Base-by-base conservation (phyloP, 2,329 filamentous ascomycete genomes). In the Colletotrichum tanaceti region DNA sequence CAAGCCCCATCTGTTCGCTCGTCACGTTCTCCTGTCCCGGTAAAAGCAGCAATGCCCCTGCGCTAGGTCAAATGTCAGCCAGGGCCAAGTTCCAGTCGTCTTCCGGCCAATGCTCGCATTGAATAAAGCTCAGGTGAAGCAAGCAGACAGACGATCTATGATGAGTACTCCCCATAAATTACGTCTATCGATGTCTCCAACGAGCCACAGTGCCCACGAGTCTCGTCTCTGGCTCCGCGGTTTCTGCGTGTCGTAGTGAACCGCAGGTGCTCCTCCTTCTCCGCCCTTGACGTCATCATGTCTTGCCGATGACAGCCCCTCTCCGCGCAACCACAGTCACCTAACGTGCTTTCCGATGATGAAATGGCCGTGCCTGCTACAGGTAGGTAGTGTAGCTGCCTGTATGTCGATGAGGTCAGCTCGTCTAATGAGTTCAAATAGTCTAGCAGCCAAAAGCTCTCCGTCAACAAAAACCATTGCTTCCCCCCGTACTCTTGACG, bases 261-360 rank as follows among this genome's bases (percentile, higher is more conserved):
- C 43, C 35, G 41, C 63, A 55, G 43, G 58, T 57, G 38, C 62
- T 41, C 44, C 39, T 46, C 52, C 28, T 58, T 50, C 38, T 65
- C 66, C 44, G 55, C 66, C 55, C 41, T 69, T 69, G 66, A 69
- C 66, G 66, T 69, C 66, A 69, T 66, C 41, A 69, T 69, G 66
- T 69, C 66, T 69, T 44, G 66, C 63, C 24, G 18, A 66, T 61
- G 28, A 46, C 44, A 49, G 44, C 32, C 39, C 49, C 43, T 44
- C 18, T 58, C 55, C 49, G 54, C 28, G 60, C 47, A 28, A 35
- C 44, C 44, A 62, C 53, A 32, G 41, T 44, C 24, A 46, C 43
- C 22, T 46, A 66, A 57, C 50, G 57, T 38, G 55, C 28, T 32
- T 49, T 50, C 66, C 66, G 52, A 69, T 69, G 66, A 69, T 69